phyloP scores from a whole-genome alignment of 371 early-diverging fungal species.

The Mucor velutinosus region DNA sequence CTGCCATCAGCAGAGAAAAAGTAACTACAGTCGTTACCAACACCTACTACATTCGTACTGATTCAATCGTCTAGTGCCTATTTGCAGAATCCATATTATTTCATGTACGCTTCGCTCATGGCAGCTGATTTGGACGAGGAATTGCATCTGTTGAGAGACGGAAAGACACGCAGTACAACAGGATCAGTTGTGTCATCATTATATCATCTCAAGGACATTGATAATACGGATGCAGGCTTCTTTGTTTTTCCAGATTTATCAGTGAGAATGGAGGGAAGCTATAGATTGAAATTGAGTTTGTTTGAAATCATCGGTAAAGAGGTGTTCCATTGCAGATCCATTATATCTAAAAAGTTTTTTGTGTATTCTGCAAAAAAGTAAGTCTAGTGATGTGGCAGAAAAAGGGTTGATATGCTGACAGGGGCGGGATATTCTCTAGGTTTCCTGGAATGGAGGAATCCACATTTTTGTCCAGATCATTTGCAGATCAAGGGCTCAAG shows the following conservation, averaged over 20 bases:
- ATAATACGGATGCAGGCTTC: conserved; percentile 89
- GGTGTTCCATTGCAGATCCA: conserved; percentile 81
- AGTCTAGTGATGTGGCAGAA: not conserved
- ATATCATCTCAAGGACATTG: conserved; percentile 84
- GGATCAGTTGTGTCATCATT: conserved; percentile 93
- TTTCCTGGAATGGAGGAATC: conserved; percentile 97
- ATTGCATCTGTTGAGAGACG: conserved; percentile 72
- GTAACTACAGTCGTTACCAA: conserved; percentile 9
- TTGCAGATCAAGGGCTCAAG: conserved; percentile 95
- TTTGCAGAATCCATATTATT: conserved; percentile 85
- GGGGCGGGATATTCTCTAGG: conserved; percentile 9
- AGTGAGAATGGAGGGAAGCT: conserved; percentile 89
- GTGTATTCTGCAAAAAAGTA: conserved; percentile 89
- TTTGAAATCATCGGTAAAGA: conserved; percentile 85
- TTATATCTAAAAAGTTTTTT: conserved; percentile 76
- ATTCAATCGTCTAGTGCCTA: conserved; percentile 32
- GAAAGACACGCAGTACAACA: conserved; percentile 72
- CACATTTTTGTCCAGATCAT: conserved; percentile 83
- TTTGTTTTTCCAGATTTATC: conserved; percentile 97
- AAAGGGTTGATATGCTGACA: not conserved
- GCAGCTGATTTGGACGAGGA: conserved; percentile 69
- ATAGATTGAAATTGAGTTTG: conserved; percentile 85
- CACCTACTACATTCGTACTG: not conserved
- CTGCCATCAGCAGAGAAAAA: conserved; percentile 36
- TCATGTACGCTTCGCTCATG: conserved; percentile 82